These are phyloP conservation scores for Beauveria sp. DNA, from an alignment of 2,329 filamentous ascomycete genomes.

Conservation along the genomic window DNA sequence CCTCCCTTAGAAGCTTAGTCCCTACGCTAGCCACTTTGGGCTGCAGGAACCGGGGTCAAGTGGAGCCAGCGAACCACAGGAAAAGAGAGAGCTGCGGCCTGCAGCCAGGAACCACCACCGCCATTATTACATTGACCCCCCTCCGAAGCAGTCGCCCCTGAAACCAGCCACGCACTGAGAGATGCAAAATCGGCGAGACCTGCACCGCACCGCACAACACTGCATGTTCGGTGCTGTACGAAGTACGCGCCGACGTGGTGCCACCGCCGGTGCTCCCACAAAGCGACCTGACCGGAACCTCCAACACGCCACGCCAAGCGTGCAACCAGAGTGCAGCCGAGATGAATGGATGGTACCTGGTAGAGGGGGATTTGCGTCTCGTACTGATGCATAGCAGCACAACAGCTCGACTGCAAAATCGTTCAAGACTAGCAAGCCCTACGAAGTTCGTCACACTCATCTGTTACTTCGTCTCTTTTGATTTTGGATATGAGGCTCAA, in stretches of 20 bases:
- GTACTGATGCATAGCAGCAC: not conserved
- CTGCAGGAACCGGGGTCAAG: not conserved
- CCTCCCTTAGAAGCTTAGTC: not conserved
- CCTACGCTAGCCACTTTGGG: too few species aligned
- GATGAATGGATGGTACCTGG: not conserved
- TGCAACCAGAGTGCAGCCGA: not conserved
- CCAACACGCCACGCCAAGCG: constrained; percentile 5
- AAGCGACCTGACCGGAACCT: constrained; percentile 6
- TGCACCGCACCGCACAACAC: not conserved
- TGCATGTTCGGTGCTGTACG: not conserved
- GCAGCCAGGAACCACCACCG: not conserved
- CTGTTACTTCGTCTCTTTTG: too few species aligned
- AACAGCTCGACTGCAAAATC: not conserved
- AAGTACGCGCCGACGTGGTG: not conserved
- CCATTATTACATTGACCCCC: not conserved
- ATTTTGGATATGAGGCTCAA: not conserved
- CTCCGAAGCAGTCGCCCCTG: constrained; percentile 2
- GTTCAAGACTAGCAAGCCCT: too few species aligned
- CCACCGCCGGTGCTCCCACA: not conserved
- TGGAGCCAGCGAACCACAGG: not conserved
- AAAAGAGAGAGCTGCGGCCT: too few species aligned
- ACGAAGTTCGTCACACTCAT: not conserved
- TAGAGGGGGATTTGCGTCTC: too few species aligned
- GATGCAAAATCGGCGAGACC: not conserved
- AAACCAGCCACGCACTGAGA: constrained; percentile 9